phyloP scores from a whole-genome alignment of 73 alveolate species.

The Paramecium octaurelia region DNA sequence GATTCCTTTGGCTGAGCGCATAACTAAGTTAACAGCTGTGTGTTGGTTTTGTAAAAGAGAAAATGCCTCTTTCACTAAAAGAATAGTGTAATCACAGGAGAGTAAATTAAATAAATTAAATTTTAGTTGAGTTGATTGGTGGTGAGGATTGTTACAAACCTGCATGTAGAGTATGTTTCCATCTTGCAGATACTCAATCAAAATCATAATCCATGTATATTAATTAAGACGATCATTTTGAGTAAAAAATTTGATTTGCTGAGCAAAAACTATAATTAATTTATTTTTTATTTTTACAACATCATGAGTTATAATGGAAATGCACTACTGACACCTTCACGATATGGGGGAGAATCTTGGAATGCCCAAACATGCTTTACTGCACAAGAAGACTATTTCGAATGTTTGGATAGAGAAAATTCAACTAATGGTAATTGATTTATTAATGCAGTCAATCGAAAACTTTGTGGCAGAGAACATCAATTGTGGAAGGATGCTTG shows the following conservation, averaged over 20 bases:
- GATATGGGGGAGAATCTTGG: background rate
- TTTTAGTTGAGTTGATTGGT: conserved; percentile 84
- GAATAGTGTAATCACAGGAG: conserved; percentile 75
- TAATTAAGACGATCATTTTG: background rate
- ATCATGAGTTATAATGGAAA: background rate
- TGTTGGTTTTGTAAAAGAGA: conserved; percentile 86
- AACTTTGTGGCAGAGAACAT: background rate
- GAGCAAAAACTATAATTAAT: background rate
- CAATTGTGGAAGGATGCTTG: background rate
- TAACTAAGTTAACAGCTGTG: conserved; percentile 84
- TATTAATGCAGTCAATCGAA: background rate
- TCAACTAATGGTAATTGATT: background rate
- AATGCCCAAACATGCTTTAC: background rate
- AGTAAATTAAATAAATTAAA: background rate
- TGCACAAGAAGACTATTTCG: background rate
- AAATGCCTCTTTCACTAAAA: conserved; percentile 83
- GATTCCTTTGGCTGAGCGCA: conserved; percentile 90
- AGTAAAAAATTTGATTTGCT: background rate
- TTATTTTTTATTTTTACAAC: background rate
- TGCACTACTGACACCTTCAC: background rate
- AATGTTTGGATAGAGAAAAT: conserved; percentile 10
- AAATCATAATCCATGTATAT: background rate
- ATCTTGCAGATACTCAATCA: background rate
- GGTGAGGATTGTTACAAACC: conserved; percentile 95
- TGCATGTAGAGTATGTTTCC: conserved; percentile 92